Base-by-base conservation (phyloP, 352 stramenopile genomes). In the Pythium pyrilobum region DNA sequence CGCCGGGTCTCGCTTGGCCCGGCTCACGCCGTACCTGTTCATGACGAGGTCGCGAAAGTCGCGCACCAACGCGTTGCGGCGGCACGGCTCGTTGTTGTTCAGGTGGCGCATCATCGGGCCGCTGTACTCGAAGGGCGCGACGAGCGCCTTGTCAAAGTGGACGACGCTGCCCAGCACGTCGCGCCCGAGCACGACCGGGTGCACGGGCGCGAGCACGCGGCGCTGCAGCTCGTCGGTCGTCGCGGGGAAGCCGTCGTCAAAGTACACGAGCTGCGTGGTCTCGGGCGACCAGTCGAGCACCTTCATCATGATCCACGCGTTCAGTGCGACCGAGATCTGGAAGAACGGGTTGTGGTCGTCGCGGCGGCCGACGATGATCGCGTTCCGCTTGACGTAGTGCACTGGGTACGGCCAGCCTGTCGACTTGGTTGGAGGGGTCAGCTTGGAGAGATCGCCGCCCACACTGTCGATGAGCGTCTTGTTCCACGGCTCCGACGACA, bases 31-130 rank as follows among this genome's bases (percentile, higher is more conserved):
- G n/a, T 27, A 41, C 20, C 24, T 27, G 20, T 11, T 15, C 20
- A 64, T 33, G 9, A 48, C 32, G 21, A 43, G 24, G 20, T 40
- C 29, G 4, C 78, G 78, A 46, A 89, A 87, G 4, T 71, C 61
- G 11, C 48, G 54, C 25, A 87, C 53, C 18, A 89, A 23, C 36
- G 69, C 47, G 31, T 69, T 85, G 13, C 78, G 57, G 37, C 62
- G 62, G 42, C 78, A 89, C 31, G 77, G 72, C 39, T 89, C 72
- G 15, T 70, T 47, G 32, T 86, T 54, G 49, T 87, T 56, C 31
- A 89, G 43, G 41, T 89, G 78, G 48, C 78, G 66, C 68, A 87
- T 85, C 63, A 87, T 72, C 0, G 74, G 72, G 0, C 78, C 76
- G 1, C 56, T 69, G 10, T 64, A 39, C 16, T 89, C 78, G 21